Evolutionary conservation across 83 land plant species (phyloP).

Genomic region (Isoetes engelmannii): DNA sequence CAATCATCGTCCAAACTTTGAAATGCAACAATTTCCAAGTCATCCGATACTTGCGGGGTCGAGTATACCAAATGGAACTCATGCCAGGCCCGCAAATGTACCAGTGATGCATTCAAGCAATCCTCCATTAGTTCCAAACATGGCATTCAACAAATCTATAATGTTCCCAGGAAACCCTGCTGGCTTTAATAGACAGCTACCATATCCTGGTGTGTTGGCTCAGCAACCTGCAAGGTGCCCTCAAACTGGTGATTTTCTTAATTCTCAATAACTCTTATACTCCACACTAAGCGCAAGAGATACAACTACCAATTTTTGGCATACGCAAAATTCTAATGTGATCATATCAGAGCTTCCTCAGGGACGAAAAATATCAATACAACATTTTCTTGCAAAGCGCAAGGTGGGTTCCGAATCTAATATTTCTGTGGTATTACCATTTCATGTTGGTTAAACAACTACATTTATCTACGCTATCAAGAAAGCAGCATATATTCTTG

Average conservation of each 20-base stretch:
- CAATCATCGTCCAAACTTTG: background rate
- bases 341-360: slow-evolving; percentile 3
- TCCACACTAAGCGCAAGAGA: background rate
- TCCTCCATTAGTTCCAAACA: background rate
- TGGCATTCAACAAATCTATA: background rate
- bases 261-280: background rate
- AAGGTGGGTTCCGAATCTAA: background rate
- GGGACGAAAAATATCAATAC: background rate
- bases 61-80: background rate
- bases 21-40: background rate
- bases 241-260: background rate
- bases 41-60: background rate
- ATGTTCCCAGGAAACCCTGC: background rate
- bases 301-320: no score
- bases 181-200: background rate
- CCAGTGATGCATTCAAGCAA: background rate
- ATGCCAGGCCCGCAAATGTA: background rate
- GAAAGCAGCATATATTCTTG: no score
- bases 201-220: background rate
- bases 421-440: no score
- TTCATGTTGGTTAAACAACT: no score
- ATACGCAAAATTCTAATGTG: no score
- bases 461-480: no score
- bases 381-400: slow-evolving; percentile 1
- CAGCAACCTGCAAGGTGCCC: background rate